phyloP scores from a whole-genome alignment of 345 rosid species.

The Xanthoceras sorbifolium region DNA sequence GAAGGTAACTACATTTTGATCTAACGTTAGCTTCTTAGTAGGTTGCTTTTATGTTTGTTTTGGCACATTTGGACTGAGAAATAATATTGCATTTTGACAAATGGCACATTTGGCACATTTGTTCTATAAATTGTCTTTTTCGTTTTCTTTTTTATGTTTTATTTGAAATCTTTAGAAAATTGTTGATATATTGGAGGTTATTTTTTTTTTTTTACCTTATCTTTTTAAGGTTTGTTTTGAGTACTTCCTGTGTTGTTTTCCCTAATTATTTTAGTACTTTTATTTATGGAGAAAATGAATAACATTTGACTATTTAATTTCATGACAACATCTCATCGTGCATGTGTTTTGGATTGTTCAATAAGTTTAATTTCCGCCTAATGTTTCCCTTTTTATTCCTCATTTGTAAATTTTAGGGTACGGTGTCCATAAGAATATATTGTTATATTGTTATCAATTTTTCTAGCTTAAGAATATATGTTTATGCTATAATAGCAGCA shows the following conservation, averaged over 20 bases:
- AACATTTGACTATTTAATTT: background rate
- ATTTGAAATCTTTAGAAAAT: background rate
- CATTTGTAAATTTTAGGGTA: conserved; percentile 58
- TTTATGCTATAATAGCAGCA: background rate
- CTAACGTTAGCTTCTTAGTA: background rate
- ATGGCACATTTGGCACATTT: background rate
- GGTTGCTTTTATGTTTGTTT: background rate
- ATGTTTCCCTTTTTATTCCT: conserved; percentile 18
- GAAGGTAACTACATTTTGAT: conserved; percentile 47
- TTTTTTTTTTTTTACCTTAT: background rate
- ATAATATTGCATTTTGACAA: background rate
- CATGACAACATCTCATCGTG: background rate
- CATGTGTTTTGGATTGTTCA: background rate
- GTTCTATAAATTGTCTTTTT: background rate
- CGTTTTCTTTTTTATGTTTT: background rate
- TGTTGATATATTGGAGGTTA: background rate
- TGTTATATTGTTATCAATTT: conserved; percentile 7
- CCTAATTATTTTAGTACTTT: no score
- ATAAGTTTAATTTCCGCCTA: background rate
- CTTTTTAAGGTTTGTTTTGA: background rate
- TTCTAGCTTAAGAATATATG: background rate
- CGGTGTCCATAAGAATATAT: conserved; percentile 79
- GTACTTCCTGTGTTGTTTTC: no score
- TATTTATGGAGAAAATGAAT: no score
- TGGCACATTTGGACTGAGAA: background rate